Evolutionary conservation across 345 rosid species (phyloP).

Genomic region (Melastoma malabathricum): DNA sequence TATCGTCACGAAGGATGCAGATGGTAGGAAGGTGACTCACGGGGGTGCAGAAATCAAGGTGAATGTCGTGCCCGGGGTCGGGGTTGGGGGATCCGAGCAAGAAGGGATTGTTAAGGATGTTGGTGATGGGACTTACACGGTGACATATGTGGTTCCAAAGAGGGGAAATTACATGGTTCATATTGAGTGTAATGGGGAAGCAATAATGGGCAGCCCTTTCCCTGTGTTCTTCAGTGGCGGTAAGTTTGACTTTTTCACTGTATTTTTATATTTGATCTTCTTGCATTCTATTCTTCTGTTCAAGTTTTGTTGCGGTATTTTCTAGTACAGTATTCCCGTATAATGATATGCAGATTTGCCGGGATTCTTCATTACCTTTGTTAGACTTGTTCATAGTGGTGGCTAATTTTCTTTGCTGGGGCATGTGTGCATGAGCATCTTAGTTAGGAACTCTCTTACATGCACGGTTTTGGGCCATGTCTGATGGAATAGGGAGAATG

Average conservation of each 20-base stretch:
- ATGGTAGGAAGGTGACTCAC: constrained; percentile 67
- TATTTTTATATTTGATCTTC: too few species aligned
- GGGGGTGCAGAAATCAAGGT: constrained; percentile 76
- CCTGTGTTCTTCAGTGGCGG: constrained; percentile 99
- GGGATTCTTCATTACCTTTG: too few species aligned
- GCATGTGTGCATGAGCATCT: too few species aligned
- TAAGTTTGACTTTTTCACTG: constrained; percentile 8
- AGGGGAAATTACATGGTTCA: constrained; percentile 94
- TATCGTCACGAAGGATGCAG: constrained; percentile 72
- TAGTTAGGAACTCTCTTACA: too few species aligned
- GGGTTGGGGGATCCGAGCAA: constrained; percentile 89
- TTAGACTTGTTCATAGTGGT: too few species aligned
- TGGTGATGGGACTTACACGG: constrained; percentile 84
- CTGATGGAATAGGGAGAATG: too few species aligned
- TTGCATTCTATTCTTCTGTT: too few species aligned
- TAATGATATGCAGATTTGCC: too few species aligned
- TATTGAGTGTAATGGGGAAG: constrained; percentile 70
- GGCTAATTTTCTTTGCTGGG: too few species aligned
- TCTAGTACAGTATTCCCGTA: too few species aligned
- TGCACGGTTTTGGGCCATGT: too few species aligned
- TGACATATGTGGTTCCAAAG: constrained; percentile 89
- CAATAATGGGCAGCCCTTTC: constrained; percentile 95
- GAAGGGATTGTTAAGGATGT: constrained; percentile 85
- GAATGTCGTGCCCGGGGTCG: constrained; percentile 73
- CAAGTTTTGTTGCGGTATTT: too few species aligned